These are phyloP conservation scores for Xylaria sp. DNA, from an alignment of 495 filamentous ascomycete genomes.

Conservation along the genomic window DNA sequence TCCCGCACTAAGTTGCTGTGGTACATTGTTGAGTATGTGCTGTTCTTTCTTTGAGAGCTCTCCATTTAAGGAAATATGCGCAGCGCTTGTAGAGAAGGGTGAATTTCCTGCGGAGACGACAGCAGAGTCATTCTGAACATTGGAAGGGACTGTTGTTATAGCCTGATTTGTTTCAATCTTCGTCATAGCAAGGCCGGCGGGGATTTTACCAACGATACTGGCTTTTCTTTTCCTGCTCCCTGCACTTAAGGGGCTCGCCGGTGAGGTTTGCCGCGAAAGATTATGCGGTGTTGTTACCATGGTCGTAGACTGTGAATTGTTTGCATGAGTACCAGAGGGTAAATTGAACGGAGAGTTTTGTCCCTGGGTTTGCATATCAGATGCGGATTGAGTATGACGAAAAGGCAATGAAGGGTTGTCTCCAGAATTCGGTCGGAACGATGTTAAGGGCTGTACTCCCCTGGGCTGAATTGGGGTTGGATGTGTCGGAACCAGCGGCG, in stretches of 20 bases:
- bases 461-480: slow-evolving; percentile 12
- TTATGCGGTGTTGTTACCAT: slow-evolving; percentile 65
- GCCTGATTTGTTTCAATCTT: slow-evolving; percentile 65
- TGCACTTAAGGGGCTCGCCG: slow-evolving; percentile 63
- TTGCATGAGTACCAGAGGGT: slow-evolving; percentile 10
- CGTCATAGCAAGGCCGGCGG: slow-evolving; percentile 79
- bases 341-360: slow-evolving; percentile 34
- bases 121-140: slow-evolving; percentile 43
- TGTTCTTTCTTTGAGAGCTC: slow-evolving; percentile 40
- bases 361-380: slow-evolving; percentile 32
- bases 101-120: slow-evolving; percentile 48
- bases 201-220: slow-evolving; percentile 69
- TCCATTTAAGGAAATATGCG: slow-evolving; percentile 52
- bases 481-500: slow-evolving; percentile 18
- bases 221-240: slow-evolving; percentile 77
- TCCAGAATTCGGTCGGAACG: slow-evolving; percentile 14
- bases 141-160: slow-evolving; percentile 39
- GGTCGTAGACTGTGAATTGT: slow-evolving; percentile 51
- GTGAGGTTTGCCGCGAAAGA: slow-evolving; percentile 76
- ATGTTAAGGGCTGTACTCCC: slow-evolving; percentile 4
- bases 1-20: slow-evolving; percentile 60
- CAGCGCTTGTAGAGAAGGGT: slow-evolving; percentile 47
- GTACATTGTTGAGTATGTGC: slow-evolving; percentile 34
- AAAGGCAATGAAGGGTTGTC: slow-evolving; percentile 19
- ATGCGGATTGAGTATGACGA: slow-evolving; percentile 23